These are phyloP conservation scores for Osmanthus fragrans DNA, from an alignment of 257 asterid species.

Conservation along the genomic window DNA sequence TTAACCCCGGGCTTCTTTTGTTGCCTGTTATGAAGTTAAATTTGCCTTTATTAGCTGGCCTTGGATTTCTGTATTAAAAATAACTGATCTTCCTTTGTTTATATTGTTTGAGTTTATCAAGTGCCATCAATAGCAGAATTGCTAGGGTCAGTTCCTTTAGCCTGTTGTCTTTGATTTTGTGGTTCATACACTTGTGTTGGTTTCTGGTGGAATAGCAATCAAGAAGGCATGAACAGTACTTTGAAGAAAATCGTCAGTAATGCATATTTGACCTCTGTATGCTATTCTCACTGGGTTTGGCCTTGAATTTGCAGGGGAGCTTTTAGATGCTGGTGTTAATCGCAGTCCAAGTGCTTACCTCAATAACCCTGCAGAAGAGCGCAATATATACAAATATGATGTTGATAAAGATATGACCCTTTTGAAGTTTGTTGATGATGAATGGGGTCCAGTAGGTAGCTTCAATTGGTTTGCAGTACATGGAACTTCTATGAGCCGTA, in stretches of 20 bases:
- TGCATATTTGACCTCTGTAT: conserved; percentile 2
- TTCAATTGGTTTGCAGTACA: conserved; percentile 99
- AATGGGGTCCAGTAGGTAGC: conserved; percentile 98
- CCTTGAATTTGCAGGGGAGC: conserved; percentile 64
- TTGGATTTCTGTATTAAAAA: neutral
- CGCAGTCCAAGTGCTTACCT: conserved; percentile 99
- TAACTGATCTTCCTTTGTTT: neutral
- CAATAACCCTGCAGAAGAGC: conserved; percentile 85
- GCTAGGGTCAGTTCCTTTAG: neutral
- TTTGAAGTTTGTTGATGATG: conserved; percentile 80
- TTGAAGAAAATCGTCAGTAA: conserved; percentile 5
- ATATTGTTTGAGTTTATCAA: conserved; percentile 2
- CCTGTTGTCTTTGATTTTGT: neutral
- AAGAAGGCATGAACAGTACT: neutral
- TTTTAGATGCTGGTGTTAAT: conserved; percentile 83
- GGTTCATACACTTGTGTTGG: conserved; percentile 4
- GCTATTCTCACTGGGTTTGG: conserved; percentile 27
- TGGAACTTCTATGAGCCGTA: conserved; percentile 98
- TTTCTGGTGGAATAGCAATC: conserved; percentile 1
- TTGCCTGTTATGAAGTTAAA: neutral
- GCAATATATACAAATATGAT: conserved; percentile 74
- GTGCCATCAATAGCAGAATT: conserved; percentile 13
- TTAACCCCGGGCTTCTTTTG: neutral
- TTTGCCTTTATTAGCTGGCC: neutral
- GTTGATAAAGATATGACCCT: conserved; percentile 96